Evolutionary conservation across 306 rosid species (phyloP).

Genomic region (Begonia masoniana): DNA sequence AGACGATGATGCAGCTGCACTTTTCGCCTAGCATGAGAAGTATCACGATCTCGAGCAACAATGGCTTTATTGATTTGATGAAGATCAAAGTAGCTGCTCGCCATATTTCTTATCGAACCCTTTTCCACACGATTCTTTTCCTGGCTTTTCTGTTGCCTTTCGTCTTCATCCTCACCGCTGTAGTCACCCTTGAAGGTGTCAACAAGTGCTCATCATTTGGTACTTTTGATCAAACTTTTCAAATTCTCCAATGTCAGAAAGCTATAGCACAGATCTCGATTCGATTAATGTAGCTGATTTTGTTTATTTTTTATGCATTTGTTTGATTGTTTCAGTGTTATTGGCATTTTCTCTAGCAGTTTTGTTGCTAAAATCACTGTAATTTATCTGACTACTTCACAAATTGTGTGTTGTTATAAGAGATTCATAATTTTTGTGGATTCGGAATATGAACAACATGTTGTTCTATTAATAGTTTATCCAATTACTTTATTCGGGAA

Average conservation of each 20-base stretch:
- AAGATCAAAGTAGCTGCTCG: slow-evolving; percentile 99
- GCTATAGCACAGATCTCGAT: not conserved
- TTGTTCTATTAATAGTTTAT: too few relatives aligned
- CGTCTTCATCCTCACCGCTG: slow-evolving; percentile 93
- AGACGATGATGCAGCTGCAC: slow-evolving; percentile 99
- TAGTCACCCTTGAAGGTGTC: slow-evolving; percentile 98
- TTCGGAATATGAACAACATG: too few relatives aligned
- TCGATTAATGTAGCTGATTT: too few relatives aligned
- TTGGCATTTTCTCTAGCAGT: not conserved
- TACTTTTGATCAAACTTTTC: slow-evolving; percentile 18
- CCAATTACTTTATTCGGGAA: too few relatives aligned
- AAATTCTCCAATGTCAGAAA: slow-evolving; percentile 1
- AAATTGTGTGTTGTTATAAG: too few relatives aligned
- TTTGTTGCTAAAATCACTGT: not conserved
- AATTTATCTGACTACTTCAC: not conserved
- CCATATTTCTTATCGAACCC: slow-evolving; percentile 93
- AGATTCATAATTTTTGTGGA: too few relatives aligned
- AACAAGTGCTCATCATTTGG: slow-evolving; percentile 97
- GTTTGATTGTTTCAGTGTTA: not conserved
- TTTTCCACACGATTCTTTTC: slow-evolving; percentile 88
- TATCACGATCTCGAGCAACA: slow-evolving; percentile 93
- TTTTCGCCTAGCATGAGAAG: slow-evolving; percentile 99
- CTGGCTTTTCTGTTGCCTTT: slow-evolving; percentile 90
- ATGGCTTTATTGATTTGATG: slow-evolving; percentile 98
- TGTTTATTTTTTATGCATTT: not conserved